A percentile compares a stretch with the other conserved stretches of the same genome.
Evolutionary conservation across 179 eudicot species (phyloP).

Genomic region (Beta corolliflora): DNA sequence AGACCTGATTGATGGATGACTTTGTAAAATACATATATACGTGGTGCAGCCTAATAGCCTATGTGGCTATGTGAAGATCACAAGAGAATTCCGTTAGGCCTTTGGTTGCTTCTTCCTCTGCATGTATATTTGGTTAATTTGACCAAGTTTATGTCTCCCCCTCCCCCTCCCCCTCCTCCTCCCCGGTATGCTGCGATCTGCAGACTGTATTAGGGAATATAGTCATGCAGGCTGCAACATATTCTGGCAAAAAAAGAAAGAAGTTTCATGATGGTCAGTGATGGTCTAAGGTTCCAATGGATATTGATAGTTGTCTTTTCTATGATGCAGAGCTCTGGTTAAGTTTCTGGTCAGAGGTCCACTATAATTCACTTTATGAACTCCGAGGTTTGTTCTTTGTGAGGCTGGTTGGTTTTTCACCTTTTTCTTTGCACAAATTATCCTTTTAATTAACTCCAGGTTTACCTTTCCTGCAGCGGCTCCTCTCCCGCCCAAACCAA

Average conservation of each 20-base stretch:
- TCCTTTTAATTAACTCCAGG: not conserved
- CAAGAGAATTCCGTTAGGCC: too few relatives aligned
- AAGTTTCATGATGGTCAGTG: not conserved
- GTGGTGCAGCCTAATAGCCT: not conserved
- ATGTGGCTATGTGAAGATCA: too few relatives aligned
- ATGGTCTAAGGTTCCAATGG: not conserved
- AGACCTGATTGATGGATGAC: too few relatives aligned
- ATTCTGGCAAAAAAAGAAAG: not conserved
- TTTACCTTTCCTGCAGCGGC: constrained; percentile 50
- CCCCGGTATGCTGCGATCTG: not conserved
- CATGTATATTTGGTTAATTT: not conserved
- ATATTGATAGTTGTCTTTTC: not conserved
- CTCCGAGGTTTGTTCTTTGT: constrained; percentile 56
- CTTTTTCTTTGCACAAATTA: not conserved
- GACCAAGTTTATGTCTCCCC: not conserved
- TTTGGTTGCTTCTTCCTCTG: not conserved
- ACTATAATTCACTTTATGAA: constrained; percentile 85
- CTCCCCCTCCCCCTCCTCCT: too few relatives aligned
- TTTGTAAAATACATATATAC: not conserved
- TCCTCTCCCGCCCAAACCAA: constrained; percentile 57
- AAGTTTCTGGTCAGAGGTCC: constrained; percentile 97
- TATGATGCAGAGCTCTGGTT: constrained; percentile 73
- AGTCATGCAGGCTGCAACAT: too few relatives aligned
- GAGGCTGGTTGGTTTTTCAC: not conserved
- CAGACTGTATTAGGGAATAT: not conserved